Percentiles rank a stretch among this genome's conserved stretches.
Evolutionary conservation across 2,329 filamentous ascomycete genomes (phyloP).

Genomic region (Colletotrichum chlorophyti): DNA sequence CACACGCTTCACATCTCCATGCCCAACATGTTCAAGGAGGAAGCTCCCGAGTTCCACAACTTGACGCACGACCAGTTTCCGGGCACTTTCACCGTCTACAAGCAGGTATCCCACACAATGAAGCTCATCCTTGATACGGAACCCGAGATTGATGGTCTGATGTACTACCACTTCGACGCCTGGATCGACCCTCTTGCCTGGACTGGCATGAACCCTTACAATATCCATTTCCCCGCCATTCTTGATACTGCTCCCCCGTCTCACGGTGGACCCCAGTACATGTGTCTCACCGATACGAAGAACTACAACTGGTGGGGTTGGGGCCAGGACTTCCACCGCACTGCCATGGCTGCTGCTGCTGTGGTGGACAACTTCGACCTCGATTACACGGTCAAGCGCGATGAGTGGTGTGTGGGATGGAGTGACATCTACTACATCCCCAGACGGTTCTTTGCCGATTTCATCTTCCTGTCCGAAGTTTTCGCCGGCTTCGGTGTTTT

Average conservation of each 20-base stretch:
- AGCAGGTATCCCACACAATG: constrained; percentile 38
- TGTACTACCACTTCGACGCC: constrained; percentile 42
- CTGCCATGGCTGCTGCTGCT: constrained; percentile 26
- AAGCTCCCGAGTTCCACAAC: constrained; percentile 31
- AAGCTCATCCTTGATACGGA: constrained; percentile 36
- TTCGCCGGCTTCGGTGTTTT: constrained; percentile 35
- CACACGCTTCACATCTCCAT: constrained; percentile 37
- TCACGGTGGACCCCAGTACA: constrained; percentile 30
- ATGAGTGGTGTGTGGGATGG: constrained; percentile 41
- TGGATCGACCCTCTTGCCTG: constrained; percentile 40
- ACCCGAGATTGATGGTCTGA: constrained; percentile 37
- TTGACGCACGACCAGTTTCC: constrained; percentile 37
- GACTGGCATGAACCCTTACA: constrained; percentile 33
- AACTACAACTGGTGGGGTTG: constrained; percentile 34
- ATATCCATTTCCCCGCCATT: constrained; percentile 37
- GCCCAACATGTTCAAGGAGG: constrained; percentile 29
- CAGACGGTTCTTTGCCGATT: constrained; percentile 40
- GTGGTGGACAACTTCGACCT: constrained; percentile 30
- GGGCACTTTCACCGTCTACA: constrained; percentile 32
- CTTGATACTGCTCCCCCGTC: constrained; percentile 27
- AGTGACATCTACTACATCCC: constrained; percentile 43
- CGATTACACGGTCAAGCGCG: constrained; percentile 32
- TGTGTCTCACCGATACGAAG: constrained; percentile 31
- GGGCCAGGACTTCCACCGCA: constrained; percentile 29
- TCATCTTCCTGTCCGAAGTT: constrained; percentile 35